Percentiles rank a stretch among this genome's conserved stretches.
Conservation (phyloP, 2,329 filamentous ascomycete species). For the Fusarium nisikadoi region DNA sequence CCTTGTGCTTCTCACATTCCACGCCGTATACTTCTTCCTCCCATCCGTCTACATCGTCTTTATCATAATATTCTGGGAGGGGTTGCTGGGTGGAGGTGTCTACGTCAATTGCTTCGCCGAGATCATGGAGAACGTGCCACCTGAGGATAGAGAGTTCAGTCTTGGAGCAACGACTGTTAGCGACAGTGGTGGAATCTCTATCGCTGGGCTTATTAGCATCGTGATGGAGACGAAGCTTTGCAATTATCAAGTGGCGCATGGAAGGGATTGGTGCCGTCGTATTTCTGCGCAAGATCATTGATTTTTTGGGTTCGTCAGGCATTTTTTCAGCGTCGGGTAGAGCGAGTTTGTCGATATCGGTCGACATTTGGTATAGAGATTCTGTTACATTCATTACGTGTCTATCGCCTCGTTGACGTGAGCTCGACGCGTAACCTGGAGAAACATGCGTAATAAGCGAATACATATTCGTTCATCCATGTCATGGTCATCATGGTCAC, state of each 20-base stretch:
- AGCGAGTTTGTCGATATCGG: constrained; percentile 1
- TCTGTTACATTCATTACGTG: constrained; percentile 11
- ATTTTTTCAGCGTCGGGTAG: constrained; percentile 6
- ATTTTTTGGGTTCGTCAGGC: constrained; percentile 7
- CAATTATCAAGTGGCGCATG: constrained; percentile 83
- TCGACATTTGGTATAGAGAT: constrained; percentile 2
- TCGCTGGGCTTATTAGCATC: constrained; percentile 88
- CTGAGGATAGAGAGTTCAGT: constrained; percentile 88
- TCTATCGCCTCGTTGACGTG: neutral
- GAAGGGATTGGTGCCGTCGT: constrained; percentile 77
- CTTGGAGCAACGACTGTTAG: constrained; percentile 90
- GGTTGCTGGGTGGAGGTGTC: constrained; percentile 86
- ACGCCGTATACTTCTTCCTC: constrained; percentile 83
- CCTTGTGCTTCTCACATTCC: constrained; percentile 75
- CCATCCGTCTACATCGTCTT: constrained; percentile 91
- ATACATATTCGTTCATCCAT: neutral
- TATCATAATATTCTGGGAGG: constrained; percentile 90
- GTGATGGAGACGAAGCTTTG: constrained; percentile 84
- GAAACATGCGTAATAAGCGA: constrained; percentile 17
- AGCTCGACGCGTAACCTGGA: constrained; percentile 11
- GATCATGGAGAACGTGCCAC: constrained; percentile 84
- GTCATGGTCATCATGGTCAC: neutral
- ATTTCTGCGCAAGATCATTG: constrained; percentile 54
- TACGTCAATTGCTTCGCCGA: constrained; percentile 97
- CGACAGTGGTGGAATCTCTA: constrained; percentile 89